Percentiles rank a stretch among this genome's conserved stretches.
Evolutionary conservation across 257 asterid species (phyloP).

Genomic region (Scutellaria baicalensis): DNA sequence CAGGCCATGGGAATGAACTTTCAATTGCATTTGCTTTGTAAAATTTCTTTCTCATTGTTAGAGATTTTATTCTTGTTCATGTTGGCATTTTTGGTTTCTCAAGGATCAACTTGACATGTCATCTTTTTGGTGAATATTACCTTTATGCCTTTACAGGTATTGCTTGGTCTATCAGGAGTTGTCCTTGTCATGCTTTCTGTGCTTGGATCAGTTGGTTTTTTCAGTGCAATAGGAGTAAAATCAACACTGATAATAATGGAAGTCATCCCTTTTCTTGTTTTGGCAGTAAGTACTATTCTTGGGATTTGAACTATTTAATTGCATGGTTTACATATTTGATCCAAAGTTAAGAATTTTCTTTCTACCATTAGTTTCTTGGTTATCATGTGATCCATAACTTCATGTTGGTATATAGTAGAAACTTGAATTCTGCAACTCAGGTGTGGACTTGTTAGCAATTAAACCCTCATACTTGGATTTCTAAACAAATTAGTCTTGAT

Average conservation of each 20-base stretch:
- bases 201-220: slow-evolving; percentile 96
- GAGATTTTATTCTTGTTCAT: neutral
- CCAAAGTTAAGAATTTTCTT: neutral
- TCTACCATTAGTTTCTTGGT: neutral
- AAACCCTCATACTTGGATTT: neutral
- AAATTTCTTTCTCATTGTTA: neutral
- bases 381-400: too few relatives aligned
- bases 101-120: neutral
- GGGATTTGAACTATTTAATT: slow-evolving; percentile 4
- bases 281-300: slow-evolving; percentile 68
- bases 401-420: too few relatives aligned
- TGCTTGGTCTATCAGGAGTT: slow-evolving; percentile 95
- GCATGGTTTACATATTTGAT: neutral
- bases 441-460: neutral
- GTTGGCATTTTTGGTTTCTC: neutral
- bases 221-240: slow-evolving; percentile 92
- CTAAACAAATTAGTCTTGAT: neutral
- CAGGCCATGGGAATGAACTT: neutral
- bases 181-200: slow-evolving; percentile 95
- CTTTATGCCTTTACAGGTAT: slow-evolving; percentile 46
- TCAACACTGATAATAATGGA: slow-evolving; percentile 98
- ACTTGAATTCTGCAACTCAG: neutral
- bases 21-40: neutral
- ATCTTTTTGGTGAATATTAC: slow-evolving; percentile 6
- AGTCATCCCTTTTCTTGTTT: slow-evolving; percentile 99